Conservation (phyloP, 2,329 filamentous ascomycete species). For the Colletotrichum gigasporum region DNA sequence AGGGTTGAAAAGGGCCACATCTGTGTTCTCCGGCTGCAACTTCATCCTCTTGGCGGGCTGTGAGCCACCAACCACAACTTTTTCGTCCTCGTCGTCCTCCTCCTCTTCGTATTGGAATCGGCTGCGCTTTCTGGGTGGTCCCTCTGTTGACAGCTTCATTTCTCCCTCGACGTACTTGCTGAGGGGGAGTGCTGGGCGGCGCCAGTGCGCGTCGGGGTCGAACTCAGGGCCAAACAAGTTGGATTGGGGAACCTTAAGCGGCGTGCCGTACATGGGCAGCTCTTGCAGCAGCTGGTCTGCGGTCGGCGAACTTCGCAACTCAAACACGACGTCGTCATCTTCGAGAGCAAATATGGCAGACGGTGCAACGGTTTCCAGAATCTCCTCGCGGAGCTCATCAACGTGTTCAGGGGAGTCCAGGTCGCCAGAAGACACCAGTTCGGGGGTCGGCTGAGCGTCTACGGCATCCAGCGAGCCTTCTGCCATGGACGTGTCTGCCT, state of each 20-base stretch:
- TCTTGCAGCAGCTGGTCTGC: conserved; percentile 83
- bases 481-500: conserved; percentile 44
- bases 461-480: conserved; percentile 43
- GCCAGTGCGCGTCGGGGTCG: conserved; percentile 78
- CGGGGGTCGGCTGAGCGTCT: conserved; percentile 69
- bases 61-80: conserved; percentile 48
- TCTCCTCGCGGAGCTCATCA: conserved; percentile 52
- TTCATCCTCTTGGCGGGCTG: conserved; percentile 44
- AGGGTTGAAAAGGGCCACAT: conserved; percentile 88
- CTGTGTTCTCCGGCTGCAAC: conserved; percentile 73
- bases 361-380: conserved; percentile 66
- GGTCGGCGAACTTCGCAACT: conserved; percentile 76
- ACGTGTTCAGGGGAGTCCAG: conserved; percentile 63
- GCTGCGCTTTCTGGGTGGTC: conserved; percentile 78
- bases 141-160: conserved; percentile 73
- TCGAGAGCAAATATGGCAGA: conserved; percentile 86
- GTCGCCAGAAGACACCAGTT: conserved; percentile 72
- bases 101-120: conserved; percentile 85
- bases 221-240: conserved; percentile 66
- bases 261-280: conserved; percentile 80
- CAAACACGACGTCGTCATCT: conserved; percentile 83
- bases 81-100: conserved; percentile 68
- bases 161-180: conserved; percentile 89
- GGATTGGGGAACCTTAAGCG: conserved; percentile 66
- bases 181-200: conserved; percentile 79